Percentiles rank a stretch among this genome's conserved stretches.
Evolutionary conservation across 2,329 filamentous ascomycete species (phyloP).

Genomic region (Hypomyces perniciosus): DNA sequence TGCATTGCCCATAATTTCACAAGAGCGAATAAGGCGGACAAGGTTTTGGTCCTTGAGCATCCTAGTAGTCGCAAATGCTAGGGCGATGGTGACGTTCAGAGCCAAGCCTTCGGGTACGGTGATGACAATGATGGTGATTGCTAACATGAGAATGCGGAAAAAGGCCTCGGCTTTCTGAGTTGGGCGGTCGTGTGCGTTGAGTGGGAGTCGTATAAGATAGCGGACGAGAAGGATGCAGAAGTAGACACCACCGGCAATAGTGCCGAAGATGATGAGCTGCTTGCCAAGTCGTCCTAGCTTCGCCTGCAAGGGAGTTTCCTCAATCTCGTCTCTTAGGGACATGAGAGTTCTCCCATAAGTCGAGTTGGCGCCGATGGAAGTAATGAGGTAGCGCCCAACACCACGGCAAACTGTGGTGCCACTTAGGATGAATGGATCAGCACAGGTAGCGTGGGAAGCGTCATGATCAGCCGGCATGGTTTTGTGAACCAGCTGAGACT

Average conservation of each 20-base stretch:
- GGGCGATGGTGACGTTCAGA: constrained; percentile 54
- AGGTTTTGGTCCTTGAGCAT: constrained; percentile 60
- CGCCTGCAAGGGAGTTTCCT: constrained; percentile 71
- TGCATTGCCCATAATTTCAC: constrained; percentile 60
- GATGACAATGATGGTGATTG: constrained; percentile 54
- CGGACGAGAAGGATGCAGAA: constrained; percentile 37
- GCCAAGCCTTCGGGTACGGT: constrained; percentile 56
- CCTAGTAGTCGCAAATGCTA: constrained; percentile 56
- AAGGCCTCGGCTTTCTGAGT: constrained; percentile 51
- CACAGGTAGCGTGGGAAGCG: constrained; percentile 42
- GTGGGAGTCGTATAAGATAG: constrained; percentile 28
- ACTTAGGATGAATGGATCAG: constrained; percentile 76
- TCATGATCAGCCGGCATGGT: constrained; percentile 51
- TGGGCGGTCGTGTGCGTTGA: constrained; percentile 33
- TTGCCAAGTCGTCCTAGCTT: constrained; percentile 74
- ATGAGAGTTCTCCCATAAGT: constrained; percentile 73
- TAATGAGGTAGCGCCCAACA: constrained; percentile 69
- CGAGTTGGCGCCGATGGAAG: constrained; percentile 66
- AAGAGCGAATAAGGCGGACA: constrained; percentile 52
- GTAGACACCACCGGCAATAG: constrained; percentile 35
- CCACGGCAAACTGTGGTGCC: constrained; percentile 73
- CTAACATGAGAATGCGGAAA: constrained; percentile 51
- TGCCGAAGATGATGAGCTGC: constrained; percentile 53
- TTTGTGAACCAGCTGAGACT: constrained; percentile 69
- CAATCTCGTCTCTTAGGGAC: constrained; percentile 68